phyloP scores from a whole-genome alignment of 805 yeast genomes.

The Debaryomyces tyrocola region DNA sequence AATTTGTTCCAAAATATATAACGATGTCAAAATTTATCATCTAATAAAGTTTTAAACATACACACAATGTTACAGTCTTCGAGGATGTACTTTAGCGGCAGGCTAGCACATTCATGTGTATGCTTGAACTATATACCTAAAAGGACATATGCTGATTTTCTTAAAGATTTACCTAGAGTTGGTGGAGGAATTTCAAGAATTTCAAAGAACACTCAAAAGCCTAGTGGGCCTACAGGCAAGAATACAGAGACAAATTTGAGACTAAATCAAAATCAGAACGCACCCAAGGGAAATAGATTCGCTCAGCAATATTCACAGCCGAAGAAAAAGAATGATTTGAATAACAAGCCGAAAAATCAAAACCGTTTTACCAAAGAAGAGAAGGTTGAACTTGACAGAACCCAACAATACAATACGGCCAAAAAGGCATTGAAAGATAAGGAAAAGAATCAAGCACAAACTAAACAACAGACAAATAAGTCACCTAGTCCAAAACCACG shows the following conservation, averaged over 20 bases:
- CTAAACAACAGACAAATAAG: neutral
- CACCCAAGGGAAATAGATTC: constrained; percentile 30
- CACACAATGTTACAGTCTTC: neutral
- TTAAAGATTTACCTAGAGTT: constrained; percentile 28
- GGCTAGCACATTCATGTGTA: neutral
- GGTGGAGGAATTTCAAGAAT: constrained; percentile 24
- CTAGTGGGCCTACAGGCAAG: neutral
- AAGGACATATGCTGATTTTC: constrained; percentile 13
- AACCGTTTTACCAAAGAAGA: neutral
- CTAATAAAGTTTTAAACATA: neutral
- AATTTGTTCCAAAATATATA: neutral
- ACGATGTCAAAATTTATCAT: neutral
- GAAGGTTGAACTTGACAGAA: constrained; percentile 2
- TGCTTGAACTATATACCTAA: neutral
- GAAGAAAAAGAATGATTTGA: neutral
- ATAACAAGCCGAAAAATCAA: neutral
- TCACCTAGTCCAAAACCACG: constrained; percentile 4
- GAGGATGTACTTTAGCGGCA: neutral
- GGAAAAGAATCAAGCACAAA: constrained; percentile 4
- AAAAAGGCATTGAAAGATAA: constrained; percentile 6
- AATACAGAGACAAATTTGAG: neutral
- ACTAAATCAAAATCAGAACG: neutral
- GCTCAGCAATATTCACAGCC: constrained; percentile 21
- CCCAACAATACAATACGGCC: constrained; percentile 3
- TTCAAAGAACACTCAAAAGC: constrained; percentile 6